phyloP scores from a whole-genome alignment of 495 filamentous ascomycete species.

The Aspergillus asperescens region DNA sequence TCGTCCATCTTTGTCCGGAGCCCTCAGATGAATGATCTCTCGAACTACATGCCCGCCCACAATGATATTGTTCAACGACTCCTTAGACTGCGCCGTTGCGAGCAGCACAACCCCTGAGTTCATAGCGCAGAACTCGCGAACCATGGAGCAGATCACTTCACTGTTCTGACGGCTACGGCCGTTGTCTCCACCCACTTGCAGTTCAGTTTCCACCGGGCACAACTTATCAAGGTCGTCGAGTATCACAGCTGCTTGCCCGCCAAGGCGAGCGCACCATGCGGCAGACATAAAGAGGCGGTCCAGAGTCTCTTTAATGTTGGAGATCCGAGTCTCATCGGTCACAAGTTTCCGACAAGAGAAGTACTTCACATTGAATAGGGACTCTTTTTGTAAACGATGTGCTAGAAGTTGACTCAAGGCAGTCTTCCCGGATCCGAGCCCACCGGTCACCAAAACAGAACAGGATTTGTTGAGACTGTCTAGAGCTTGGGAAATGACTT shows the following conservation, averaged over 20 bases:
- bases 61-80: constrained; percentile 74
- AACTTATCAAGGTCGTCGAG: constrained; percentile 90
- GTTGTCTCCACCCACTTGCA: constrained; percentile 88
- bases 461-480: constrained; percentile 75
- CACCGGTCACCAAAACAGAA: constrained; percentile 82
- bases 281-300: constrained; percentile 79
- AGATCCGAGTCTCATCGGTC: constrained; percentile 80
- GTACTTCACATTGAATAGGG: constrained; percentile 71
- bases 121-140: constrained; percentile 68
- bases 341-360: constrained; percentile 79
- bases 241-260: constrained; percentile 75
- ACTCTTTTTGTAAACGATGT: constrained; percentile 56
- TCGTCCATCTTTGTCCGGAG: constrained; percentile 88
- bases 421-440: constrained; percentile 85
- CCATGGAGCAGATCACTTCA: constrained; percentile 77
- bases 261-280: constrained; percentile 80
- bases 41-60: constrained; percentile 74
- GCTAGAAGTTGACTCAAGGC: constrained; percentile 62
- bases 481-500: constrained; percentile 61
- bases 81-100: constrained; percentile 89
- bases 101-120: constrained; percentile 78
- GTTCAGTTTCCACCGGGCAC: constrained; percentile 86
- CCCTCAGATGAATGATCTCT: constrained; percentile 78
- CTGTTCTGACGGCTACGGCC: constrained; percentile 86
- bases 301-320: constrained; percentile 83